Evolutionary conservation across 2,329 filamentous ascomycete genomes (phyloP).

Genomic region (Microsporum ferrugineum): DNA sequence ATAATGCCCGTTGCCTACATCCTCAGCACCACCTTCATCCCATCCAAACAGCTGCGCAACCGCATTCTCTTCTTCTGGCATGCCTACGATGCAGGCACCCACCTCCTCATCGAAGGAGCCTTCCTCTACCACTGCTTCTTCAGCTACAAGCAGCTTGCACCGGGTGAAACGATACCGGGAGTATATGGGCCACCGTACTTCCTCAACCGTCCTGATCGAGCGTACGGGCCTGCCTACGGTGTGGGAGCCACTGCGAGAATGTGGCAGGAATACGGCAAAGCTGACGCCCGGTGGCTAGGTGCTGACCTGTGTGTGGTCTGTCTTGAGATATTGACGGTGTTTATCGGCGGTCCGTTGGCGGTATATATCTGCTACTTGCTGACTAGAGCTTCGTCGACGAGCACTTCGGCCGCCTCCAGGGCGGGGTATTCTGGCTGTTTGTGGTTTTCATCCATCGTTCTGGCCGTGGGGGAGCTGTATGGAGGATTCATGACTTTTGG

Average conservation of each 20-base stretch:
- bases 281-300: constrained; percentile 50
- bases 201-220: constrained; percentile 41
- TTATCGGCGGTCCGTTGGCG: constrained; percentile 47
- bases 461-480: constrained; percentile 55
- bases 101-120: constrained; percentile 79
- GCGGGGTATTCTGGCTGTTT: constrained; percentile 25
- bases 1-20: constrained; percentile 45
- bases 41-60: constrained; percentile 43
- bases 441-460: constrained; percentile 47
- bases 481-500: constrained; percentile 55
- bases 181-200: constrained; percentile 35
- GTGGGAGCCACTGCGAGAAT: constrained; percentile 42
- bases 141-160: constrained; percentile 42
- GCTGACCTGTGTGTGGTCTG: constrained; percentile 49
- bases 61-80: constrained; percentile 91
- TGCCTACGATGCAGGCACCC: constrained; percentile 80
- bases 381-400: constrained; percentile 19
- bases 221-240: constrained; percentile 51
- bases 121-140: constrained; percentile 95
- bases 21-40: constrained; percentile 41
- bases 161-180: constrained; percentile 16
- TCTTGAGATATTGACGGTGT: constrained; percentile 51
- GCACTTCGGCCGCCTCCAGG: constrained; percentile 10
- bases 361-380: constrained; percentile 46
- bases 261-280: constrained; percentile 57